Conservation (phyloP, 495 filamentous ascomycete species). For the Podospora conica region DNA sequence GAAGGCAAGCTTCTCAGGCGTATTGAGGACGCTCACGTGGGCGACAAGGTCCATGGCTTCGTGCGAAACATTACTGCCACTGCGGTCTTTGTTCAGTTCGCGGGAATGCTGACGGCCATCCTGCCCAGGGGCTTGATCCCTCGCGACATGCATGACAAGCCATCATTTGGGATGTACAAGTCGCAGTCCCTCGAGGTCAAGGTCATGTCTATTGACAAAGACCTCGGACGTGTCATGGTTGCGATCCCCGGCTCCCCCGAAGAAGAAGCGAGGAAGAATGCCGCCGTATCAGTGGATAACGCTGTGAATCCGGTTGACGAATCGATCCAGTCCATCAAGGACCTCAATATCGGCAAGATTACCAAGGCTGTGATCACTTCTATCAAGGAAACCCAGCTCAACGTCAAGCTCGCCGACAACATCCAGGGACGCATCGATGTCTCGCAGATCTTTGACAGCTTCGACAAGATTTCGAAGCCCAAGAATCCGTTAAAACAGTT, state of each 20-base stretch:
- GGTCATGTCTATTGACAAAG: conserved; percentile 61
- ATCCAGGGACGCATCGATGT: conserved; percentile 86
- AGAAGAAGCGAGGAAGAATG: conserved; percentile 19
- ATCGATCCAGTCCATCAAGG: conserved; percentile 54
- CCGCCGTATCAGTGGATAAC: conserved; percentile 17
- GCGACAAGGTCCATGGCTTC: conserved; percentile 68
- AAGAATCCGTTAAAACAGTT: conserved; percentile 72
- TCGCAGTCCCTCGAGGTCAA: conserved; percentile 64
- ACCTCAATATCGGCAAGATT: conserved; percentile 66
- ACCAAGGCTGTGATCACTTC: conserved; percentile 74
- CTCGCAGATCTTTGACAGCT: conserved; percentile 80
- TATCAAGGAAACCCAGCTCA: conserved; percentile 83
- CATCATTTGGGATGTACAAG: conserved; percentile 68
- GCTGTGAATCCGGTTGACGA: conserved; percentile 62
- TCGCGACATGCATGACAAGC: conserved; percentile 55
- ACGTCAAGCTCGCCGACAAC: conserved; percentile 83
- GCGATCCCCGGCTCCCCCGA: conserved; percentile 27
- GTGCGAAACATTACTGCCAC: conserved; percentile 73
- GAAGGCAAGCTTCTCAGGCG: conserved; percentile 55
- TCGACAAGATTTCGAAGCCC: conserved; percentile 75
- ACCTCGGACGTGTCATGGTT: conserved; percentile 35
- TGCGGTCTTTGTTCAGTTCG: conserved; percentile 77
- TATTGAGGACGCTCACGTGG: conserved; percentile 65
- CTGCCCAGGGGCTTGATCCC: conserved; percentile 69
- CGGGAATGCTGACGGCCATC: conserved; percentile 67